Evolutionary conservation across 2,329 filamentous ascomycete species (phyloP), one percentile per base, ranked within the genome.

Genomic region (Blumeria graminis): DNA sequence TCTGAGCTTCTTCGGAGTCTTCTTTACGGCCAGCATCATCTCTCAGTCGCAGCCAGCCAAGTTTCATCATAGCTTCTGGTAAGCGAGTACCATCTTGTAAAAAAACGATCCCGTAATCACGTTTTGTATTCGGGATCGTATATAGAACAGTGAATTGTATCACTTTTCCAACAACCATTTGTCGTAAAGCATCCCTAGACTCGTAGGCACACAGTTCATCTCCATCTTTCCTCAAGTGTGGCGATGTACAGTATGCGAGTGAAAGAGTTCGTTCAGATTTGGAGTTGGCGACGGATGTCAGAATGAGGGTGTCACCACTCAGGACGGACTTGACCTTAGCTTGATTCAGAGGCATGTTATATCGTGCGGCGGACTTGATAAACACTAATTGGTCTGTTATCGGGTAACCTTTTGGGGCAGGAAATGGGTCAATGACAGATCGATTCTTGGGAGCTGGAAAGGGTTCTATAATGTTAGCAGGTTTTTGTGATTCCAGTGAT

Each of bases 1-100:
- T 71, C 33, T 76, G 73, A 8, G 82, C 75, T 55, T 88, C 82
- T 57, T 92, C 84, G 1, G 82, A 81, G 58, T 95, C 88, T 62
- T 95, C 89, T 66, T 90, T 92, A 61, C 84, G 82, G 59, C 88
- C 89, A 58, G 90, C 89, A 69, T 98, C 92, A 65, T 98, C 92
- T 61, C 92, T 81, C 58, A 98, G 77, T 71, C 92, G 94, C 60
- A 88, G 72, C 88, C 89, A 95, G 62, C 92, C 92, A 64, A 88
- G 86, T 66, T 86, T 81, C 61, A 96, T 80, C 57, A 84, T 76
- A 60, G 85, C 79, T 61, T 96, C 88, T 16, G 92, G 89, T 55
- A 98, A 70, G 57, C 78, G 73, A 35, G 79, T 79, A 54, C 87
- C 87, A 64, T 86, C 83, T 60, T 83, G 80, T 56, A 95, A 74